Base-by-base conservation (phyloP, 306 rosid species). In the Gleditsia sinensis region DNA sequence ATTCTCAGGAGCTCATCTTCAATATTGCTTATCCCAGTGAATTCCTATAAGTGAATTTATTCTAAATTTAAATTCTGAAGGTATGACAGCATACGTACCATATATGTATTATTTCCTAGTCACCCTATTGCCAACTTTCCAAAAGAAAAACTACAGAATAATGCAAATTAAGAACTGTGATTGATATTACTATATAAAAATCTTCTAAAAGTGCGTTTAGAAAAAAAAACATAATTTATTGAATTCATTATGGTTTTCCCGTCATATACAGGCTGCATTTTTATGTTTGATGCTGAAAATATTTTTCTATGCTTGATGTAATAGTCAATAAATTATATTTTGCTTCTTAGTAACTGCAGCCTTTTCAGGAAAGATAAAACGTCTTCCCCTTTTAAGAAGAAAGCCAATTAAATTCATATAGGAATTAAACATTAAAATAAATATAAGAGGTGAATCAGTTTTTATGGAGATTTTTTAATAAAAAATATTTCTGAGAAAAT, bases 401-500 rank as follows among this genome's bases (percentile, higher is more conserved):
- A 21, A 2, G 7, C 6, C 70, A 58, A 45, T 66, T 73, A 40
- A 1, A 45, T 20, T 50, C 70, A 55, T 13, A 61, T 46, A 60
- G 51, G 58, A 34, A 34, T 34, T 34, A 78, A 14, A 30, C 50
- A n/a, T 62, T 57, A 12, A 69, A 60, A 77, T 17, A 14, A 33
- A 24, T 7, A 9, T 23, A 3, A 1, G 4, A 8, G 51, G 46
- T 16, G 46, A 21, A 50, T 37, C 66, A 14, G 16, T 28, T 19
- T 50, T 45, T 37, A 28, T 16, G 3, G 40, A 71, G 61, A 13
- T 69, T 51, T 50, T 50, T 70, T 70, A 64, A 70, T 39, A 50
- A 66, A 61, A 45, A 78, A 49, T 59, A 33, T 34, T 69, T 50
- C 76, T 36, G 27, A 5, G 49, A 69, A 69, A 69, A 77, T 39